phyloP scores from a whole-genome alignment of 148 eudicot species.

The Camellia sinensis region DNA sequence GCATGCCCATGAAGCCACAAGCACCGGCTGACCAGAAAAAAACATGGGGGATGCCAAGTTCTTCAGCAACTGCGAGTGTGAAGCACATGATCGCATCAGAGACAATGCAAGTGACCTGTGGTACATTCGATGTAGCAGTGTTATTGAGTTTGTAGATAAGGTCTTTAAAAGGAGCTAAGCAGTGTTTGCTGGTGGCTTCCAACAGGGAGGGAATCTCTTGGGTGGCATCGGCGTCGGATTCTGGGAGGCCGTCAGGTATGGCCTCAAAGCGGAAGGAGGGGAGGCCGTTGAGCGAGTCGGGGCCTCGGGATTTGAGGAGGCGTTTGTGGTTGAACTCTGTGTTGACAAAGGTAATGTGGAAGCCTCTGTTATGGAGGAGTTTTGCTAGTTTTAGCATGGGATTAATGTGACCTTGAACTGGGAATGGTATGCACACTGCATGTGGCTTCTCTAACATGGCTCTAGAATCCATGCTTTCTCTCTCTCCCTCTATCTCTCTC shows the following conservation, averaged over 20 bases:
- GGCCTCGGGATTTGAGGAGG: conserved; percentile 28
- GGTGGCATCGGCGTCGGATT: conserved; percentile 26
- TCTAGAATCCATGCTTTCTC: background rate
- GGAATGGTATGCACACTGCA: background rate
- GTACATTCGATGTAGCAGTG: conserved; percentile 5
- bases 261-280: conserved; percentile 32
- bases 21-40: conserved; percentile 28
- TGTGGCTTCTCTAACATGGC: background rate
- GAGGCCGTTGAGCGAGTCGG: conserved; percentile 22
- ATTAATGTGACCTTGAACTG: background rate
- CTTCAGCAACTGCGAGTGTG: conserved; percentile 33
- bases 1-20: conserved; percentile 30
- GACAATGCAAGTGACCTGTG: conserved; percentile 33
- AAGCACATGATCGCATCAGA: conserved; percentile 31
- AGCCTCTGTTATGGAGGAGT: conserved; percentile 36
- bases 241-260: conserved; percentile 43
- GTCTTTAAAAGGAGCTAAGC: conserved; percentile 27
- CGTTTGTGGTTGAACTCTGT: conserved; percentile 30
- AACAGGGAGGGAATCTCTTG: conserved; percentile 27
- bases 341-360: conserved; percentile 39
- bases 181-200: conserved; percentile 11
- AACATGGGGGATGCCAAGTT: conserved; percentile 24
- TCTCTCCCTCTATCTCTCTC: background rate
- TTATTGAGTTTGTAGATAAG: conserved; percentile 27
- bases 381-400: conserved; percentile 36